A percentile compares a stretch with the other conserved stretches of the same genome.
These are phyloP conservation scores for Fibroporia radiculosa DNA, from an alignment of 768 basidiomycete genomes.

Conservation along the genomic window DNA sequence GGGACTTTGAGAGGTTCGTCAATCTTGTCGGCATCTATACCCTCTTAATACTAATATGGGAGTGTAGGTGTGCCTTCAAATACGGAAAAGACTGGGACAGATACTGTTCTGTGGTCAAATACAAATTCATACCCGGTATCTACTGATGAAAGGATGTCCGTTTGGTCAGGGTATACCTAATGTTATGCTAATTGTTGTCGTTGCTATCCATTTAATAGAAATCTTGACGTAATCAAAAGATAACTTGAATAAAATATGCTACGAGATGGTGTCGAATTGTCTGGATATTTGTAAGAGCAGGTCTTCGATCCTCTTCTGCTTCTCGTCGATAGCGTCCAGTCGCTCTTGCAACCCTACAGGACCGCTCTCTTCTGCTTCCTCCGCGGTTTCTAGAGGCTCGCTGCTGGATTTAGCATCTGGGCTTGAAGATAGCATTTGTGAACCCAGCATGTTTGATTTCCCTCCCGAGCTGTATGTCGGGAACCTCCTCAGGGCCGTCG, in stretches of 20 bases:
- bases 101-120: conserved; percentile 82
- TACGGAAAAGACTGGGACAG: conserved; percentile 95
- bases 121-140: conserved; percentile 82
- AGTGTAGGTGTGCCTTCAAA: conserved; percentile 66
- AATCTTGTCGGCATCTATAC: neutral
- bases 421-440: conserved; percentile 20
- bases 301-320: conserved; percentile 42
- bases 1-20: conserved; percentile 86
- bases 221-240: neutral
- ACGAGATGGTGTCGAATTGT: neutral
- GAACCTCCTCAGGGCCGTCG: conserved; percentile 12
- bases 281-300: conserved; percentile 29
- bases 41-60: conserved; percentile 1
- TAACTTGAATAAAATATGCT: neutral
- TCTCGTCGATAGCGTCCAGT: conserved; percentile 34
- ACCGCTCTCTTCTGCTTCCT: conserved; percentile 22
- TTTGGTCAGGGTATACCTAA: too few species aligned
- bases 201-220: neutral
- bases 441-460: conserved; percentile 4
- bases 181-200: neutral
- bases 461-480: conserved; percentile 10
- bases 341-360: conserved; percentile 24
- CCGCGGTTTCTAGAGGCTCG: conserved; percentile 18
- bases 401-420: conserved; percentile 14
- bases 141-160: conserved; percentile 43